Evolutionary conservation across 2,329 filamentous ascomycete genomes (phyloP).

Genomic region (Colletotrichum orchidophilum): DNA sequence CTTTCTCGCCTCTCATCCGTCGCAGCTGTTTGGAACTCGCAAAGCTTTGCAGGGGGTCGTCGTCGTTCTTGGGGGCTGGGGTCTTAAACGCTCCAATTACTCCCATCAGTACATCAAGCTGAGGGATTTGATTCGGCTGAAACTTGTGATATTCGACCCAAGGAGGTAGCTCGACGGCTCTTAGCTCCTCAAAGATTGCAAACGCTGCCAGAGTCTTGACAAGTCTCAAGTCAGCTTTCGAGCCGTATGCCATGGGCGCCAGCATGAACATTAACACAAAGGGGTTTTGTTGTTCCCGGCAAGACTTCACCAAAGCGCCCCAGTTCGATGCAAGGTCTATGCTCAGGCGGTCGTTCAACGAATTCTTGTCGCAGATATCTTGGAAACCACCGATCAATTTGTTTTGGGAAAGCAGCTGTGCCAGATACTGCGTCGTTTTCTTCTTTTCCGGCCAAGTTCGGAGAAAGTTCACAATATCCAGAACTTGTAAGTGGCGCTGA

Average conservation of each 20-base stretch:
- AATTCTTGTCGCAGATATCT: conserved; percentile 38
- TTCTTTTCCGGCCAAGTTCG: conserved; percentile 34
- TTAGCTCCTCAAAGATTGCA: conserved; percentile 49
- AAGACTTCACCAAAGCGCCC: conserved; percentile 53
- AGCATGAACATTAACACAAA: conserved; percentile 57
- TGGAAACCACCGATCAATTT: conserved; percentile 49
- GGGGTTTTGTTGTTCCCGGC: conserved; percentile 40
- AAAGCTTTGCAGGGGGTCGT: conserved; percentile 35
- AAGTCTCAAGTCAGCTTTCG: conserved; percentile 48
- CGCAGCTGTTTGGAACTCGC: conserved; percentile 42
- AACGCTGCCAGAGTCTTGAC: conserved; percentile 57
- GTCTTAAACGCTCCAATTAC: conserved; percentile 44
- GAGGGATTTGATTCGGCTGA: conserved; percentile 43
- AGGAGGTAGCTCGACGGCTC: conserved; percentile 45
- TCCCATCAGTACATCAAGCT: conserved; percentile 41
- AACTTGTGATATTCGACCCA: conserved; percentile 48
- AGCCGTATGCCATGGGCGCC: conserved; percentile 52
- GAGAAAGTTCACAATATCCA: conserved; percentile 35
- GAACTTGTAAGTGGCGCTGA: conserved; percentile 28
- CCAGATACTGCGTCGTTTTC: conserved; percentile 27
- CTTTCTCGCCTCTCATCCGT: conserved; percentile 43
- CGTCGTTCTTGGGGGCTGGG: conserved; percentile 41
- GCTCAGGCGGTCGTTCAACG: conserved; percentile 51
- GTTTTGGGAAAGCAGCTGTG: conserved; percentile 23
- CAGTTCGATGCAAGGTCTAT: conserved; percentile 50